These are phyloP conservation scores for Orbilia blumenaviensis DNA, from an alignment of 2,329 filamentous ascomycete genomes.

Conservation along the genomic window DNA sequence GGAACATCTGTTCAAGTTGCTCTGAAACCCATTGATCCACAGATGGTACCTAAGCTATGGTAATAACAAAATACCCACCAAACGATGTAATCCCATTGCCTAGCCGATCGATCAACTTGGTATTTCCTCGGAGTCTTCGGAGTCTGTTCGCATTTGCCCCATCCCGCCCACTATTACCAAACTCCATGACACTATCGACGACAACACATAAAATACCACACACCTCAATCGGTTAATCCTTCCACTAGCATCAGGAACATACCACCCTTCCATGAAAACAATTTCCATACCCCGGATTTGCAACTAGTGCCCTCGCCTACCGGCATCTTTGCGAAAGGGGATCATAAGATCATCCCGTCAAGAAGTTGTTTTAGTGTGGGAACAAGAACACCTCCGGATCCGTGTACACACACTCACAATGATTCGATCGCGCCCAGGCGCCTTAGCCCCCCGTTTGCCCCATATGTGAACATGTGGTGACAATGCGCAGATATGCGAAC, in stretches of 20 bases:
- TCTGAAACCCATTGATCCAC: too few relatives aligned
- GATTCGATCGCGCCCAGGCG: not conserved
- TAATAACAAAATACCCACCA: too few relatives aligned
- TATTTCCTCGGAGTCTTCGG: not conserved
- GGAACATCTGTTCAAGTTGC: too few relatives aligned
- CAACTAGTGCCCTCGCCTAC: not conserved
- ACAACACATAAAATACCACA: conserved; percentile 24
- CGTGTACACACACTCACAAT: not conserved
- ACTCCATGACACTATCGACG: not conserved
- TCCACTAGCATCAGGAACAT: not conserved
- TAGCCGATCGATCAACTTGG: not conserved
- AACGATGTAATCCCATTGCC: too few relatives aligned
- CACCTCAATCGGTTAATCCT: not conserved
- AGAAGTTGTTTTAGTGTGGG: not conserved
- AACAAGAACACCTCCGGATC: not conserved
- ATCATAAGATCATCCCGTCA: not conserved
- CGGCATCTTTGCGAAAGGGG: not conserved
- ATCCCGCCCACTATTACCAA: not conserved
- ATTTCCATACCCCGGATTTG: not conserved
- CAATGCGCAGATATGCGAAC: not conserved
- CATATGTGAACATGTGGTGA: not conserved
- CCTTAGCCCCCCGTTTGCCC: not conserved
- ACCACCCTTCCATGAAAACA: not conserved
- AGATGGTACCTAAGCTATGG: too few relatives aligned
- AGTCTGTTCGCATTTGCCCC: too few relatives aligned